Percentiles rank a stretch among this genome's conserved stretches.
phyloP scores from a whole-genome alignment of 208 protist genomes.

The Wallacemonas rigidus region DNA sequence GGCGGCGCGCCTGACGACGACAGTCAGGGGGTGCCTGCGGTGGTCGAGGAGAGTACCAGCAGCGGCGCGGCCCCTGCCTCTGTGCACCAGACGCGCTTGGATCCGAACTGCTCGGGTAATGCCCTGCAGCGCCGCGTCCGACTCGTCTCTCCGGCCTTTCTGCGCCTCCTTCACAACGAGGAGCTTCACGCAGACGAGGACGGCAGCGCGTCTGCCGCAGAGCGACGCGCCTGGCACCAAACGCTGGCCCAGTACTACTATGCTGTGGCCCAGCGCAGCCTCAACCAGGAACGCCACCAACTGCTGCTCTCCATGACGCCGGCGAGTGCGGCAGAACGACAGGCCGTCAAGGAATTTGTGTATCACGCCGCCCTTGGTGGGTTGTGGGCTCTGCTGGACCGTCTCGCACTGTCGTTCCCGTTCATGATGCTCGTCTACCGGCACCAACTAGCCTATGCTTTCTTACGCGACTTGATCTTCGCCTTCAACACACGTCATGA shows the following conservation, averaged over 20 bases:
- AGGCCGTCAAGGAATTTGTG: constrained; percentile 71
- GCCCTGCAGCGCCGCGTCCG: constrained; percentile 40
- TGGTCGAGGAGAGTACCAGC: not conserved
- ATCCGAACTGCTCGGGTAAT: constrained; percentile 32
- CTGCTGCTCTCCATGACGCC: not conserved
- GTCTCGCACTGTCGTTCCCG: constrained; percentile 54
- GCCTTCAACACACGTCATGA: constrained; percentile 74
- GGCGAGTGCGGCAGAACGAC: constrained; percentile 41
- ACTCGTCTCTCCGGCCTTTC: constrained; percentile 48
- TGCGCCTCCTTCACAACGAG: constrained; percentile 32
- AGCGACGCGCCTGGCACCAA: constrained; percentile 60
- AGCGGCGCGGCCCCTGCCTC: constrained; percentile 6
- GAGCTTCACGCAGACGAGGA: constrained; percentile 24
- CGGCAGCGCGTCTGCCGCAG: constrained; percentile 27
- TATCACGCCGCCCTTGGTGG: constrained; percentile 47
- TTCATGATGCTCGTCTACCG: constrained; percentile 71
- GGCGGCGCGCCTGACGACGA: not conserved
- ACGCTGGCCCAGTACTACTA: constrained; percentile 58
- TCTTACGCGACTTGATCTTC: constrained; percentile 64
- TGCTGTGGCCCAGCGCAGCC: constrained; percentile 35
- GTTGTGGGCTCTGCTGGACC: constrained; percentile 52
- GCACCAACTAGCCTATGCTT: constrained; percentile 55
- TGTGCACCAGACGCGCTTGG: constrained; percentile 3
- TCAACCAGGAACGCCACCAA: constrained; percentile 11
- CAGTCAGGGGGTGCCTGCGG: not conserved